A percentile compares a stretch with the other conserved stretches of the same genome.
Conservation (phyloP, 192 early-diverging fungal species). For the Coemansia aciculifera region DNA sequence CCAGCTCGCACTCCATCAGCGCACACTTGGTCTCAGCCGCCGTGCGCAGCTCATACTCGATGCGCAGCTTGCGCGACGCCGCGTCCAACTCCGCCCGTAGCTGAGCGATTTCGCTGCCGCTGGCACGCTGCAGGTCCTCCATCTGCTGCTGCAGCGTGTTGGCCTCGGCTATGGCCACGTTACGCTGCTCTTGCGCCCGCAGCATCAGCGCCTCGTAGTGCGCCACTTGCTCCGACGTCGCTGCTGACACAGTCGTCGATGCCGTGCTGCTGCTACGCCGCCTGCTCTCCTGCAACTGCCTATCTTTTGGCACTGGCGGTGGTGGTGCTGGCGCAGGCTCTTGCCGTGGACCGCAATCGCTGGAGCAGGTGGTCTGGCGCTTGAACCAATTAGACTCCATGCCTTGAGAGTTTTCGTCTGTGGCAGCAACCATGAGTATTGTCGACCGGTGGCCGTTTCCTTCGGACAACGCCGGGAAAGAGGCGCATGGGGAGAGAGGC, state of each 20-base stretch:
- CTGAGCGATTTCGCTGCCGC: constrained; percentile 17
- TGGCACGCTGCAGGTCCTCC: constrained; percentile 13
- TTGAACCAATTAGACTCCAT: constrained; percentile 42
- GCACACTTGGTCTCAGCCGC: constrained; percentile 52
- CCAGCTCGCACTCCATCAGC: constrained; percentile 51
- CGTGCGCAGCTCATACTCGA: constrained; percentile 50
- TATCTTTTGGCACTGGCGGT: not conserved
- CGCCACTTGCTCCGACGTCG: not conserved
- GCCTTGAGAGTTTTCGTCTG: constrained; percentile 29
- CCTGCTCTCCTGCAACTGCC: not conserved
- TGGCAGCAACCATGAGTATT: constrained; percentile 40
- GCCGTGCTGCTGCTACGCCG: constrained; percentile 6
- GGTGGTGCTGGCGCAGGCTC: not conserved
- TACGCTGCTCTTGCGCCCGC: constrained; percentile 38
- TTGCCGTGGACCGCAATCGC: not conserved
- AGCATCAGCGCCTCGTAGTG: constrained; percentile 40
- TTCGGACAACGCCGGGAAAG: not conserved
- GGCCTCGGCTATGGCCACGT: constrained; percentile 36
- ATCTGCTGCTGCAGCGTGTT: constrained; percentile 25
- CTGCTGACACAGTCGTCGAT: not conserved
- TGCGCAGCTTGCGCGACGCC: constrained; percentile 23
- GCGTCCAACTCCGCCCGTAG: constrained; percentile 24
- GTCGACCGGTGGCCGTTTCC: constrained; percentile 26
- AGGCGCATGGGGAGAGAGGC: not conserved
- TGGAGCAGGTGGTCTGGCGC: constrained; percentile 28